Evolutionary conservation across 331 rosid species (phyloP).

Genomic region (Pyrus hybrid): DNA sequence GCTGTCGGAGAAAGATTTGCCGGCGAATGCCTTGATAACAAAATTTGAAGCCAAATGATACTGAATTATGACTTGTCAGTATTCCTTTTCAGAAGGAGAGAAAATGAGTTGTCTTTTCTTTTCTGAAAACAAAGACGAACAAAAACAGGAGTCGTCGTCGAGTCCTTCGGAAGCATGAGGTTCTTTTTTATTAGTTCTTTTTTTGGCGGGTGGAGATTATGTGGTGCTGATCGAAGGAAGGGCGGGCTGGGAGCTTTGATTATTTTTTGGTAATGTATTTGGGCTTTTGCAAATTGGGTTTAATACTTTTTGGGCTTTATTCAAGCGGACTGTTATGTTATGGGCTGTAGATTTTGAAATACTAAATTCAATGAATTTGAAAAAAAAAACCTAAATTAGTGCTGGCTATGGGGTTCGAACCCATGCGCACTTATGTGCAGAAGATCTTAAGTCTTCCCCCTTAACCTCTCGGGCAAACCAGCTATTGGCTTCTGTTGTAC

Average conservation of each 20-base stretch:
- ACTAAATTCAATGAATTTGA: neutral
- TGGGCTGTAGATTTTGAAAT: neutral
- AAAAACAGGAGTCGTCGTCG: too few species aligned
- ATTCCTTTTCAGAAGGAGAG: neutral
- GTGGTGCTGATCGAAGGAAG: neutral
- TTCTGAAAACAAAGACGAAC: neutral
- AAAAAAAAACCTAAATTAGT: rapidly evolving
- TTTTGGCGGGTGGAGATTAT: neutral
- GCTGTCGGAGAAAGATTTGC: neutral
- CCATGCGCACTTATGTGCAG: constrained; percentile 61
- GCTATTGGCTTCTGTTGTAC: rapidly evolving
- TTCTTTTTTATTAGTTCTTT: neutral
- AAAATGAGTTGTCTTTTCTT: neutral
- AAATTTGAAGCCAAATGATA: neutral
- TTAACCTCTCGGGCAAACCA: constrained; percentile 66
- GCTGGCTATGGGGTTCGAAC: constrained; percentile 71
- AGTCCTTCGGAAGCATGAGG: too few species aligned
- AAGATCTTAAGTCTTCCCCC: constrained; percentile 67
- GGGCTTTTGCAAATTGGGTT: neutral
- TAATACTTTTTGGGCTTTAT: too few species aligned
- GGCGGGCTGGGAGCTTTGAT: neutral
- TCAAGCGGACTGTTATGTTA: too few species aligned
- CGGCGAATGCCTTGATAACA: neutral
- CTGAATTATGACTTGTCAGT: neutral
- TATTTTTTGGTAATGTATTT: neutral